Evolutionary conservation across 2,329 filamentous ascomycete species (phyloP).

Genomic region (Botryosphaeria dothidea): DNA sequence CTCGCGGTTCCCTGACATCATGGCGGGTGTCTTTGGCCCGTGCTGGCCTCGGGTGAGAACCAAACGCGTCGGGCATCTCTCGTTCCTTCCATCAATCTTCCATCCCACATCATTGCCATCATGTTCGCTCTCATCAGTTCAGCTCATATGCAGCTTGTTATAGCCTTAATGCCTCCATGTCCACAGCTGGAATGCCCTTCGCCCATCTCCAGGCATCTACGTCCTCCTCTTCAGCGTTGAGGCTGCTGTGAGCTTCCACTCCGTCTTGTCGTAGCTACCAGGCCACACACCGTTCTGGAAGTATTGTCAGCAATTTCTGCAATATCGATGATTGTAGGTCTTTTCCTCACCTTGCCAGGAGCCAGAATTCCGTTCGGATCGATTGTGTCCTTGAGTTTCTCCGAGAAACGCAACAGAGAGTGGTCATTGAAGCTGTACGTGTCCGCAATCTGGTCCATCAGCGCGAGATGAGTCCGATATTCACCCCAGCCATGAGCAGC

Average conservation of each 20-base stretch:
- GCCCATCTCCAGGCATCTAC: not conserved
- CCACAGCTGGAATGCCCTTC: not conserved
- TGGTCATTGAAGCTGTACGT: conserved; percentile 50
- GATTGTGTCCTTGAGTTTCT: conserved; percentile 47
- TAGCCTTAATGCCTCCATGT: not conserved
- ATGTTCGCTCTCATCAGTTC: not conserved
- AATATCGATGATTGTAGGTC: not conserved
- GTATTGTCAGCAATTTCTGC: not conserved
- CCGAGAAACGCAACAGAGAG: conserved; percentile 46
- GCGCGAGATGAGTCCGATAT: conserved; percentile 49
- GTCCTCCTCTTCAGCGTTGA: not conserved
- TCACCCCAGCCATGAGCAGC: conserved; percentile 45
- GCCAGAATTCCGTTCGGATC: conserved; percentile 42
- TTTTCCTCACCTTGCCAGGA: conserved; percentile 26
- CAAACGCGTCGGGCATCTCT: no score
- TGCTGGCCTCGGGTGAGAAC: no score
- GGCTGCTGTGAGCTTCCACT: conserved; percentile 3
- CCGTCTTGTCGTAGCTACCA: not conserved
- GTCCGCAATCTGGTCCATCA: conserved; percentile 50
- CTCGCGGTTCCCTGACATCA: no score
- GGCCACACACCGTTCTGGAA: conserved; percentile 5
- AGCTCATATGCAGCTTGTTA: not conserved
- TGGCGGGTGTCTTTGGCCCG: no score
- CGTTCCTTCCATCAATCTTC: no score
- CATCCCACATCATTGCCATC: no score